Conservation (phyloP, 2,329 filamentous ascomycete species). For the Trichoderma sp. region DNA sequence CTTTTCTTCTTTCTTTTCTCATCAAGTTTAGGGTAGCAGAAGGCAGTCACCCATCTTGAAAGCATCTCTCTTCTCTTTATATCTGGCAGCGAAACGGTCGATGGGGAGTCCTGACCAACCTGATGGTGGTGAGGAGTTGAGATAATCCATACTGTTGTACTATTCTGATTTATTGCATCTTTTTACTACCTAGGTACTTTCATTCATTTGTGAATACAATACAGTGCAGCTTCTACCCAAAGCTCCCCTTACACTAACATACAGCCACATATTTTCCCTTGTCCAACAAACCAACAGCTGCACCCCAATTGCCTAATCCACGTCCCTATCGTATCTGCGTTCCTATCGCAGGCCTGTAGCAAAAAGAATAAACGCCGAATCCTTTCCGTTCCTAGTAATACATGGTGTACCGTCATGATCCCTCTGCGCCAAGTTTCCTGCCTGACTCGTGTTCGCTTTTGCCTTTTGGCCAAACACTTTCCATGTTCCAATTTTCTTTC, state of each 20-base stretch:
- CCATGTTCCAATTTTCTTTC: not conserved
- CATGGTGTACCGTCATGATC: not conserved
- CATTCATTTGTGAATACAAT: not conserved
- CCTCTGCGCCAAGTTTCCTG: too few relatives aligned
- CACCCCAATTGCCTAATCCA: not conserved
- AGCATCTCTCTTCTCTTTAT: not conserved
- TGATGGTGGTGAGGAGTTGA: not conserved
- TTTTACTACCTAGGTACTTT: not conserved
- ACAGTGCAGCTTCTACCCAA: not conserved
- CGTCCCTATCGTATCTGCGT: not conserved
- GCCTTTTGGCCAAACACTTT: not conserved
- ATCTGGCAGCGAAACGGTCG: not conserved
- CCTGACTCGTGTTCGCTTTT: not conserved
- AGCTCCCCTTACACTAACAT: not conserved
- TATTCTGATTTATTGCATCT: not conserved
- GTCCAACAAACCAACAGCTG: not conserved
- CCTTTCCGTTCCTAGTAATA: not conserved
- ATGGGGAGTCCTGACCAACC: rapidly evolving
- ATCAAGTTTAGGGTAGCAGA: not conserved
- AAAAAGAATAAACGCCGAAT: not conserved
- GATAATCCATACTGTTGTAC: not conserved
- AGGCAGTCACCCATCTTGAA: not conserved
- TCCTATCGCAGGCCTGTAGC: not conserved
- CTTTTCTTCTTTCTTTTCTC: not conserved
- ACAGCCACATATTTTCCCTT: not conserved